A percentile compares a stretch with the other conserved stretches of the same genome.
phyloP scores from a whole-genome alignment of 2,329 filamentous ascomycete species.

The Diplocarpon mali region DNA sequence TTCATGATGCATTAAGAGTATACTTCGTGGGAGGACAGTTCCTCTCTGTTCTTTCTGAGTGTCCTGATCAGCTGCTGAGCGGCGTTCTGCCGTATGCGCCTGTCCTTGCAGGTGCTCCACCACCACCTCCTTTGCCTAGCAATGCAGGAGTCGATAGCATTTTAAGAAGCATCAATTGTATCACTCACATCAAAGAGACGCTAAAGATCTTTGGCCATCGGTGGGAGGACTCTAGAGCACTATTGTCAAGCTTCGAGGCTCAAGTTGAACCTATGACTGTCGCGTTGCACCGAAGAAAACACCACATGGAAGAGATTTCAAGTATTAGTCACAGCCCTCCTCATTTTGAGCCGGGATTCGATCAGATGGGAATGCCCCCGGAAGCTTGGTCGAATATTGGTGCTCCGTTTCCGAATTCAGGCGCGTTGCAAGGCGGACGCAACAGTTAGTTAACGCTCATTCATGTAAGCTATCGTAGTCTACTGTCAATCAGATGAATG shows the following conservation, averaged over 20 bases:
- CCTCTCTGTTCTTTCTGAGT: slow-evolving; percentile 46
- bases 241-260: slow-evolving; percentile 42
- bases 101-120: slow-evolving; percentile 31
- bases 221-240: slow-evolving; percentile 45
- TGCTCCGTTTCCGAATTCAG: slow-evolving; percentile 9
- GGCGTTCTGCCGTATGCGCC: slow-evolving; percentile 22
- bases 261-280: slow-evolving; percentile 19
- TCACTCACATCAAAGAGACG: slow-evolving; percentile 43
- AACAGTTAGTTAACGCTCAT: slow-evolving; percentile 2
- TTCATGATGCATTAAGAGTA: slow-evolving; percentile 75
- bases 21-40: slow-evolving; percentile 63
- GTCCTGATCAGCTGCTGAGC: slow-evolving; percentile 44
- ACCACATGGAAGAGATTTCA: slow-evolving; percentile 20
- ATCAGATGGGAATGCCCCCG: slow-evolving; percentile 14
- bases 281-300: slow-evolving; percentile 34
- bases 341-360: slow-evolving; percentile 15
- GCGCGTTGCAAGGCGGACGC: slow-evolving; percentile 9
- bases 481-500: too few relatives aligned
- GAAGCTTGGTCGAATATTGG: slow-evolving; percentile 18
- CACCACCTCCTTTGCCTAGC: slow-evolving; percentile 39
- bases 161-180: slow-evolving; percentile 42
- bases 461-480: neutral
- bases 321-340: slow-evolving; percentile 18
- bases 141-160: slow-evolving; percentile 38
- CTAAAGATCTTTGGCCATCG: slow-evolving; percentile 46